Evolutionary conservation across 2,329 filamentous ascomycete species (phyloP), one percentile per base, ranked within the genome.

Genomic region (Bertia moriformis): DNA sequence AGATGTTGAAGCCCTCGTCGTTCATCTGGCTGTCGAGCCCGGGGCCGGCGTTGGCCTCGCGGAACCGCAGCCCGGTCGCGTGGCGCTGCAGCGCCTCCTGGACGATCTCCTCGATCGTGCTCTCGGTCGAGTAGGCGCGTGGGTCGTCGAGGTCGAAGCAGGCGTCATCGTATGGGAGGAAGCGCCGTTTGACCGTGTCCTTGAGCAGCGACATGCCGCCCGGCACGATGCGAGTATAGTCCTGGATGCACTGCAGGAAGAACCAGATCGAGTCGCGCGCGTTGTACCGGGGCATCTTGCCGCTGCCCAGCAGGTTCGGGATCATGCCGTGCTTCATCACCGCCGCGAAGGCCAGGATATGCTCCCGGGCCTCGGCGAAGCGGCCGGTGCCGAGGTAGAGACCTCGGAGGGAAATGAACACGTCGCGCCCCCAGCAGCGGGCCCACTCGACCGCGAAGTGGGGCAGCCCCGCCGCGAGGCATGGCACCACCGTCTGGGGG

Each of bases 321-420:
- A 98, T 88, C 87, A 96, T 93, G 38, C 91, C 91, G 50, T 98
- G 91, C 66, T 98, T 98, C 48, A 98, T 64, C 10, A 98, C 88
- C 54, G 87, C 94, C 2, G 84, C 88, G 60, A 98, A 98, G 5
- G 88, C 89, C 43, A 86, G 66, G 42, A 98, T 94, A 52, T 98
- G 93, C 56, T 96, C 87, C 52, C 77, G 88, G 4, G 91, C 91
- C 54, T 95, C 88, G 2, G 71, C 74, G 49, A 83, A 94, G 5
- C 91, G 79, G 2, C 87, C 86, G 10, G 89, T 96, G 30, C 84
- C 87, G 24, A 98, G 73, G 48, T 84, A 85, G n/a, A 98, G 67
- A 33, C 91, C 91, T 38, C 91, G 81, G 30, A 94, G 73, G 13
- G 91, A 91, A 45, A 98, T 98, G 57, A 95, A 96, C 12, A 95